phyloP scores from a whole-genome alignment of 2,329 filamentous ascomycete species.

The Aureobasidium sp. region DNA sequence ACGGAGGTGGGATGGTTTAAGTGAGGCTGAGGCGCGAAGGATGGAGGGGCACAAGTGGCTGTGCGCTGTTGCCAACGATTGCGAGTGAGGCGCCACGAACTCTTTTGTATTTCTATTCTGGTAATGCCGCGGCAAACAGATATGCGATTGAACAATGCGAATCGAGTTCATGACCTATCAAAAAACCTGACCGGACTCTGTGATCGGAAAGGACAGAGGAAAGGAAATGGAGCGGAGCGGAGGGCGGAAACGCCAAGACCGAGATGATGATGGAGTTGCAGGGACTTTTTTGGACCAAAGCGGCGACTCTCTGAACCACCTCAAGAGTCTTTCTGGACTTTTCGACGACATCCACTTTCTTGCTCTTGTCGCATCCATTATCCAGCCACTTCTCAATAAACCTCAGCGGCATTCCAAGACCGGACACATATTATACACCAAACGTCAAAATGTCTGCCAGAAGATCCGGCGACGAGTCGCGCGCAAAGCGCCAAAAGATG shows the following conservation, averaged over 20 bases:
- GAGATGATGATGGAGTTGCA: conserved; percentile 9
- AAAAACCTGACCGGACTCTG: not conserved
- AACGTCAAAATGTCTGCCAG: conserved; percentile 44
- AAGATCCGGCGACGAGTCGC: conserved; percentile 44
- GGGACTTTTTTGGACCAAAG: conserved; percentile 8
- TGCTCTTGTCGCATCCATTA: not conserved
- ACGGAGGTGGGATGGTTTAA: not conserved
- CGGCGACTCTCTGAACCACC: conserved; percentile 3
- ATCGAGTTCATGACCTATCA: not conserved
- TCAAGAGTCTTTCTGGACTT: not conserved
- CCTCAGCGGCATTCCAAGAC: not conserved
- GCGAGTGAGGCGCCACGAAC: not conserved
- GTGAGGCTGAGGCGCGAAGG: not conserved
- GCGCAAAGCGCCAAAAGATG: conserved; percentile 49
- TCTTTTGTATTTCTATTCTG: not conserved
- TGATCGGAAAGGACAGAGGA: not conserved
- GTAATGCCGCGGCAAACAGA: not conserved
- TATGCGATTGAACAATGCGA: not conserved
- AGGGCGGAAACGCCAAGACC: not conserved
- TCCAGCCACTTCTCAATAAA: not conserved
- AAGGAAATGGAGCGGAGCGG: not conserved
- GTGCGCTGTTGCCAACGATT: not conserved
- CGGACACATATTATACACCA: not conserved
- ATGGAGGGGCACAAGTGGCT: conserved; percentile 11
- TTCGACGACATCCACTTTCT: not conserved